Evolutionary conservation across 2,329 filamentous ascomycete genomes (phyloP), one percentile per base, ranked within the genome.

Genomic region (Leptographium flavum): DNA sequence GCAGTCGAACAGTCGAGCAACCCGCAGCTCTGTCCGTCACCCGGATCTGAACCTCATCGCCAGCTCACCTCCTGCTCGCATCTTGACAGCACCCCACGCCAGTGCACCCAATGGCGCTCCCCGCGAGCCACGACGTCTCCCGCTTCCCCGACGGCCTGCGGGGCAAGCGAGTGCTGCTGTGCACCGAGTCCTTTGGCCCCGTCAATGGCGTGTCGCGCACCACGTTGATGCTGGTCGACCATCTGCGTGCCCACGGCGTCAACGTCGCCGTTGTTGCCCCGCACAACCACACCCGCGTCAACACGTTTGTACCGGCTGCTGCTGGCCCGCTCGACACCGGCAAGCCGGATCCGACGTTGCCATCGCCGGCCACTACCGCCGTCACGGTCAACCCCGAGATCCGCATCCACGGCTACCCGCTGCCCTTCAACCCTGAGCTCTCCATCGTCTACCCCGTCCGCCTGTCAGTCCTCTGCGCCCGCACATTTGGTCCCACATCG

Each of bases 121-220:
- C 38, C 10, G 25, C n/a, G n/a, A n/a, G 40, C 9, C 63, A 67
- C 52, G 63, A 71, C 47, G 55, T 68, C 43, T 60, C 65, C 11
- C 50, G 58, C 33, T 75, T 74, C 49, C 71, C 71, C 0, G 36
- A 56, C 1, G 55, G 63, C 9, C 66, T 83, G n/a, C 61, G 65
- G 32, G 76, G 74, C 10, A 79, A 76, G 58, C 72, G 71, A 50
- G 69, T 84, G 49, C 61, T 84, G 8, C 69, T 84, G 8, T 81
- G 79, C 49, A 83, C 79, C 14, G 81, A 84, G 57, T 83, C 79
- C 1, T 79, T 83, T 47, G 80, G 79, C 3, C 80, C 80, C 0
- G 76, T 84, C 56, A 84, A 84, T 55, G 80, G 81, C n/a, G 80
- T 84, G 39, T 81, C 76, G 54, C 70, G 79, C 49, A 84, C 80